phyloP scores from a whole-genome alignment of 2,329 filamentous ascomycete genomes.

The Periglandula ipomoeae region DNA sequence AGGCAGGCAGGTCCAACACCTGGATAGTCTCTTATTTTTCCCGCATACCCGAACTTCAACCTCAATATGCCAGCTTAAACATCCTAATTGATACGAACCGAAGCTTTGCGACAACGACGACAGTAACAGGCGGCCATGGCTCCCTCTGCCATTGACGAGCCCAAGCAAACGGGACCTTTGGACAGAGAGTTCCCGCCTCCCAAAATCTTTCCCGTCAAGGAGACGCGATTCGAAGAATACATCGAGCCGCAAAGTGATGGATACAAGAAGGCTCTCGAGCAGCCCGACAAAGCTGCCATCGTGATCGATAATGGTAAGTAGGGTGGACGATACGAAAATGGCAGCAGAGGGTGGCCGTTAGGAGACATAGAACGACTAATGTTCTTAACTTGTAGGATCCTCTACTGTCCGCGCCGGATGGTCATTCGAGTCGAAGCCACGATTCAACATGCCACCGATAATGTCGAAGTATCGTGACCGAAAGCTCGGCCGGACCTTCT shows the following conservation, averaged over 20 bases:
- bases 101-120: conserved; percentile 6
- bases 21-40: conserved; percentile 3
- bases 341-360: background rate
- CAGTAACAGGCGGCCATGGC: conserved; percentile 31
- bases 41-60: background rate
- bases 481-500: conserved; percentile 84
- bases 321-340: conserved; percentile 10
- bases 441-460: conserved; percentile 74
- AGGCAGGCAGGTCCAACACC: background rate
- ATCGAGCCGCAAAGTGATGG: conserved; percentile 53
- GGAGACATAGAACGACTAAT: background rate
- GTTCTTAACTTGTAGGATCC: conserved; percentile 53
- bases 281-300: conserved; percentile 60
- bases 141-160: conserved; percentile 42
- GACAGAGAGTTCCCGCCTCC: conserved; percentile 41
- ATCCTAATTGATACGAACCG: background rate
- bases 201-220: conserved; percentile 51
- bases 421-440: conserved; percentile 82
- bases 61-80: conserved; percentile 5
- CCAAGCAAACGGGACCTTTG: conserved; percentile 24
- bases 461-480: conserved; percentile 94
- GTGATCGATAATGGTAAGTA: conserved; percentile 90
- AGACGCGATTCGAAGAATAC: conserved; percentile 50
- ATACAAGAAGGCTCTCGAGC: conserved; percentile 56
- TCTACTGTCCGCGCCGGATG: conserved; percentile 86